Evolutionary conservation across 73 alveolate genomes (phyloP).

Genomic region (Paramecium tetraurelia): DNA sequence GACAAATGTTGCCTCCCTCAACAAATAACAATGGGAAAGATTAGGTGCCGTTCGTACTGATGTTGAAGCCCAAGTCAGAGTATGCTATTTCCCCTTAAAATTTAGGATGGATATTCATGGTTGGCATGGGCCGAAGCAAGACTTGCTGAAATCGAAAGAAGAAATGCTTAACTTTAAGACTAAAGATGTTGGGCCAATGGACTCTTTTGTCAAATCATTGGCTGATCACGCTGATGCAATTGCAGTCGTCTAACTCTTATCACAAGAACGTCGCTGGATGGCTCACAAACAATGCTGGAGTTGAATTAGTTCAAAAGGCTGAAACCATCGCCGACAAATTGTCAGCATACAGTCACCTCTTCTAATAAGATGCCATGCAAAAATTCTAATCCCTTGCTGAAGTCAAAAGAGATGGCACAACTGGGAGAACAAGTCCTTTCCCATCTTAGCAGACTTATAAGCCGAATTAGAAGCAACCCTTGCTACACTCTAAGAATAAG

Average conservation of each 20-base stretch:
- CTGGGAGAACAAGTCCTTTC: conserved; percentile 32
- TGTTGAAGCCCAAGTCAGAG: conserved; percentile 29
- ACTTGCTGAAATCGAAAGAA: conserved; percentile 44
- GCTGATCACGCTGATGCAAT: conserved; percentile 47
- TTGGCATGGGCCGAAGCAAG: conserved; percentile 31
- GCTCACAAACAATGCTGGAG: conserved; percentile 30
- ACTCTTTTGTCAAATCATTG: conserved; percentile 29
- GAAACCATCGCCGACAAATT: conserved; percentile 16
- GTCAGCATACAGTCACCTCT: conserved; percentile 40
- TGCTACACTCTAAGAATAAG: conserved; percentile 36
- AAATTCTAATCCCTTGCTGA: conserved; percentile 26
- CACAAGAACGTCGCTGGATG: conserved; percentile 24
- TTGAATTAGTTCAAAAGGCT: background rate
- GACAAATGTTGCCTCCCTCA: conserved; percentile 24
- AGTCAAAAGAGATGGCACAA: conserved; percentile 35
- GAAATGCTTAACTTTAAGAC: background rate
- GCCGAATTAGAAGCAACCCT: conserved; percentile 8
- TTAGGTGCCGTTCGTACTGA: conserved; percentile 21
- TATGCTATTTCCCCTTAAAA: background rate
- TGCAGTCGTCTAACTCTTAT: conserved; percentile 3
- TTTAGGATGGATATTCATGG: conserved; percentile 33
- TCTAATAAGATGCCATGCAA: conserved; percentile 47
- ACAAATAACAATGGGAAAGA: background rate
- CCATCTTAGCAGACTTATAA: background rate
- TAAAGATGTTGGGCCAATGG: conserved; percentile 35